A percentile compares a stretch with the other conserved stretches of the same genome.
phyloP scores from a whole-genome alignment of 2,329 filamentous ascomycete species.

The Chrysosphaeria jannelii region DNA sequence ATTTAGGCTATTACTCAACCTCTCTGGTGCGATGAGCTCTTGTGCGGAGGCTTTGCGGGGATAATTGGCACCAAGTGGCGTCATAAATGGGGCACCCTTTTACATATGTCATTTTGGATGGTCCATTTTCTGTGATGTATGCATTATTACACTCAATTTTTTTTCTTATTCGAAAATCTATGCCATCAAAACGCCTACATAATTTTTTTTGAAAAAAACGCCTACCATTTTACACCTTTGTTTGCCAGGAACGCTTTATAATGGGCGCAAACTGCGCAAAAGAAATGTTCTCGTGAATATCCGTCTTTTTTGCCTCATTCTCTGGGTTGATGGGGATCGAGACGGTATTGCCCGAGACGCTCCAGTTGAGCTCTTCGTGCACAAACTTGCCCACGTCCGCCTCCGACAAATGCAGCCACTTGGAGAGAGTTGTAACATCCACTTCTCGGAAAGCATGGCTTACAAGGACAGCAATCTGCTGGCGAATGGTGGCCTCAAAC shows the following conservation, averaged over 20 bases:
- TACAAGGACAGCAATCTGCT: slow-evolving; percentile 67
- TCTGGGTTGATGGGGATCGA: slow-evolving; percentile 78
- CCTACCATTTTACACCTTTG: slow-evolving; percentile 39
- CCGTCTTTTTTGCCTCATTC: slow-evolving; percentile 86
- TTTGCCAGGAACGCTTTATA: slow-evolving; percentile 63
- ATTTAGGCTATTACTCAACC: no score
- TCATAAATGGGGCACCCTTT: no score
- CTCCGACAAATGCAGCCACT: slow-evolving; percentile 40
- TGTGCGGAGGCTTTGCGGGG: no score
- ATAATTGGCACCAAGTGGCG: no score
- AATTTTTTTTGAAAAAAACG: no score
- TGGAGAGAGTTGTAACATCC: slow-evolving; percentile 33
- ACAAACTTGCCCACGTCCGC: slow-evolving; percentile 50
- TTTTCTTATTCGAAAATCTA: no score
- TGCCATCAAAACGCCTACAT: no score
- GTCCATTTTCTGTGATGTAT: no score
- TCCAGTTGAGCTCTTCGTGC: slow-evolving; percentile 65
- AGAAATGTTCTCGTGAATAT: slow-evolving; percentile 85
- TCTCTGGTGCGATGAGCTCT: no score
- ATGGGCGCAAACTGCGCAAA: slow-evolving; percentile 63
- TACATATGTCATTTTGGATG: no score
- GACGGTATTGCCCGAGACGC: slow-evolving; percentile 29
- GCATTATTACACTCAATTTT: no score
- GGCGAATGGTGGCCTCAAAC: slow-evolving; percentile 80
- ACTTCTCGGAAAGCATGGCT: slow-evolving; percentile 55